A percentile compares a stretch with the other conserved stretches of the same genome.
These are phyloP conservation scores for Posidonia australis DNA, from an alignment of 106 monocot genomes.

Conservation along the genomic window DNA sequence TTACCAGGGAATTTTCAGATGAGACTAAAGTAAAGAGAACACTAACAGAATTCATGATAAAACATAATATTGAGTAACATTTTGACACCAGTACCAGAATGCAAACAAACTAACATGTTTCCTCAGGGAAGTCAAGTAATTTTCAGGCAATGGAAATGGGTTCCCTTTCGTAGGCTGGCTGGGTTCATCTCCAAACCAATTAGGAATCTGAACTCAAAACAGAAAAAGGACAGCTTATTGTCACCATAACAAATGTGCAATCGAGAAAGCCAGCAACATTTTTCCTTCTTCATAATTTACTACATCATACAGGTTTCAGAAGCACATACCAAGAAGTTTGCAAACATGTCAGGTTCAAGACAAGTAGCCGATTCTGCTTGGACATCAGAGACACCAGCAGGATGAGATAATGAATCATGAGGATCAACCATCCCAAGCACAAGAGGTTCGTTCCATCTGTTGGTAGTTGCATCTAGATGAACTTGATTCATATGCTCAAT, in stretches of 20 bases:
- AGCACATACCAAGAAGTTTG: conserved; percentile 63
- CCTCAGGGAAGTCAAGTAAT: conserved; percentile 36
- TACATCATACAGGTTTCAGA: no score
- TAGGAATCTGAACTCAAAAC: conserved; percentile 16
- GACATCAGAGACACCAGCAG: conserved; percentile 79
- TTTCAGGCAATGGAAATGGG: conserved; percentile 47
- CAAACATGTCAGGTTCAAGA: conserved; percentile 80
- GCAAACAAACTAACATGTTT: conserved; percentile 33
- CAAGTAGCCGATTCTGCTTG: conserved; percentile 80
- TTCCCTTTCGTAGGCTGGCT: conserved; percentile 13
- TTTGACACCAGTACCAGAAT: background rate
- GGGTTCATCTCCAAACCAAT: conserved; percentile 14
- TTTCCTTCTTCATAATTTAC: background rate
- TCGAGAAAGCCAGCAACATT: background rate
- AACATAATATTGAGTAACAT: background rate
- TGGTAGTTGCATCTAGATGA: conserved; percentile 46
- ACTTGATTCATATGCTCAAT: conserved; percentile 68
- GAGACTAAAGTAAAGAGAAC: background rate
- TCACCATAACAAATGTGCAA: background rate
- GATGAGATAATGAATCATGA: conserved; percentile 87
- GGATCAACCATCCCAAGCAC: conserved; percentile 86
- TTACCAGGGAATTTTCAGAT: no score
- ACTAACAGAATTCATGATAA: background rate
- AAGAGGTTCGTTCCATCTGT: conserved; percentile 84
- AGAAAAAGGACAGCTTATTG: background rate